phyloP scores from a whole-genome alignment of 129 eudicot genomes.

The Chrysanthemum lavandulifolium region DNA sequence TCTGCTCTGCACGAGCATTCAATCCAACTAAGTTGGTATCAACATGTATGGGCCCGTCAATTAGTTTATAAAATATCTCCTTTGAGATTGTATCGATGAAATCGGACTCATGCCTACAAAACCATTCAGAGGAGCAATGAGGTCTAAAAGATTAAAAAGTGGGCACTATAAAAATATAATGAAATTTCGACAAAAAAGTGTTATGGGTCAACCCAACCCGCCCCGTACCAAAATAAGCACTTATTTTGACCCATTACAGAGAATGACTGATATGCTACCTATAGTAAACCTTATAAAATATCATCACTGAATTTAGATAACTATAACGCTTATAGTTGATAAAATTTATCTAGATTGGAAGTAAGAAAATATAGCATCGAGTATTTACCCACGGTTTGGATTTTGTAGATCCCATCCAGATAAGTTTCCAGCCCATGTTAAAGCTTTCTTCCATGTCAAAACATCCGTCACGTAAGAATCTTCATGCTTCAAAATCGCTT shows the following conservation, averaged over 20 bases:
- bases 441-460: constrained; percentile 27
- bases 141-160: too few relatives aligned
- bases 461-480: constrained; percentile 16
- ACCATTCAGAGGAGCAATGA: background rate
- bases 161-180: too few relatives aligned
- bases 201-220: background rate
- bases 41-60: constrained; percentile 24
- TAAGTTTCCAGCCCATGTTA: constrained; percentile 25
- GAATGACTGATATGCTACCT: background rate
- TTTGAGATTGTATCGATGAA: constrained; percentile 33
- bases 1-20: constrained; percentile 26
- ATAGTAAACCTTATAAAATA: background rate
- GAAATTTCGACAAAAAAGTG: background rate
- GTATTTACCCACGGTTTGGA: constrained; percentile 24
- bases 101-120: constrained; percentile 26
- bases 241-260: background rate
- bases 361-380: background rate
- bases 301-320: background rate
- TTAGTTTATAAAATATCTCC: constrained; percentile 30
- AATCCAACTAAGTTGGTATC: constrained; percentile 37
- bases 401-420: constrained; percentile 37
- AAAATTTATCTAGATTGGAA: background rate
- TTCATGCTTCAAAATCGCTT: constrained; percentile 30
- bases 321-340: background rate
- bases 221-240: background rate